Evolutionary conservation across 306 rosid species (phyloP).

Genomic region (Medicago ruthenica): DNA sequence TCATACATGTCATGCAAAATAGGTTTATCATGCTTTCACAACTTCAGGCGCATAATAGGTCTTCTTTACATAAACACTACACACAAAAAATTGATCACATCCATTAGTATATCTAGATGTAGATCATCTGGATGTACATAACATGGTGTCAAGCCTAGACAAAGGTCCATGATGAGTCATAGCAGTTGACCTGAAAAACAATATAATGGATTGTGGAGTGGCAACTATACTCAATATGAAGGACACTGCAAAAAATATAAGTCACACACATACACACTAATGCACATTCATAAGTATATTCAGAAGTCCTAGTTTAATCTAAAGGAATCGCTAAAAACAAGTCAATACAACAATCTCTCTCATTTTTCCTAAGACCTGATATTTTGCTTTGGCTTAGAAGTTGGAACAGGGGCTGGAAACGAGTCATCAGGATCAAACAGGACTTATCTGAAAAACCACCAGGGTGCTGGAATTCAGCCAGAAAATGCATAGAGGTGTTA

Average conservation of each 20-base stretch:
- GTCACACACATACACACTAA: not conserved
- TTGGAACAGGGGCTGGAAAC: too few relatives aligned
- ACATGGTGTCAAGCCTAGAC: not conserved
- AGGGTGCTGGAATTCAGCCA: too few relatives aligned
- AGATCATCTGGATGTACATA: not conserved
- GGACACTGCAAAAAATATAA: not conserved
- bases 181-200: not conserved
- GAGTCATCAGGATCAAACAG: too few relatives aligned
- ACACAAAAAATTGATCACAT: not conserved
- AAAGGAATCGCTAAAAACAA: not conserved
- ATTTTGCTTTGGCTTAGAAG: too few relatives aligned
- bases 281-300: not conserved
- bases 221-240: not conserved
- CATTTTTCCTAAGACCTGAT: too few relatives aligned
- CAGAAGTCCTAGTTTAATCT: not conserved
- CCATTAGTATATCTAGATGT: not conserved
- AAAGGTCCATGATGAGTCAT: not conserved
- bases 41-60: constrained; percentile 2
- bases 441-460: too few relatives aligned
- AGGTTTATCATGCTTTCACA: constrained; percentile 6
- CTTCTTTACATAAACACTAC: not conserved
- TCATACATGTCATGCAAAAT: not conserved
- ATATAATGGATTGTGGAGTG: not conserved
- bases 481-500: too few relatives aligned
- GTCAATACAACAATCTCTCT: too few relatives aligned